phyloP scores from a whole-genome alignment of 2,329 filamentous ascomycete genomes.

The Alternaria gaisen region DNA sequence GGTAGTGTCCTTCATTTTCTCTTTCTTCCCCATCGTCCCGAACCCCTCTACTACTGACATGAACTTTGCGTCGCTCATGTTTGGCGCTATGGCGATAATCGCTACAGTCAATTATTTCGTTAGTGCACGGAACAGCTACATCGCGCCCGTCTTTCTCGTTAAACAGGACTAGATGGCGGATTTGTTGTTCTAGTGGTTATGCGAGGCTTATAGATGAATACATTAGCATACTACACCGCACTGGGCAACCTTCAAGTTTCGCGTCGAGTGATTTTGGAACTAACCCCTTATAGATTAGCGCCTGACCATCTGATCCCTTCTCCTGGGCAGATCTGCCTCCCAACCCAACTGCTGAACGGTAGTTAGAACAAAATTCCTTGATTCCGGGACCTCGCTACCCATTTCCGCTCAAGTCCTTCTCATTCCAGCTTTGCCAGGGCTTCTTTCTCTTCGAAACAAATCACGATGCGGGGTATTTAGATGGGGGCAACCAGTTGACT shows the following conservation, averaged over 20 bases:
- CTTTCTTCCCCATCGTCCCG: slow-evolving; percentile 53
- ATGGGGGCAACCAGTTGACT: neutral
- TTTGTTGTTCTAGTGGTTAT: neutral
- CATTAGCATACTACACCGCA: neutral
- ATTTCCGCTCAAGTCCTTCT: no score
- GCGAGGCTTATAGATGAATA: neutral
- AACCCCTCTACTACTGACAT: slow-evolving; percentile 44
- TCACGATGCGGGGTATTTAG: slow-evolving; percentile 14
- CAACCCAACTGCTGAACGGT: neutral
- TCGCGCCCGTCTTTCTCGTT: slow-evolving; percentile 23
- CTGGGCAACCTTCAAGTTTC: neutral
- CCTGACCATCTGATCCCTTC: neutral
- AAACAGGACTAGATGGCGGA: slow-evolving; percentile 14
- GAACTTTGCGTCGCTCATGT: slow-evolving; percentile 59
- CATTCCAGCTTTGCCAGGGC: neutral
- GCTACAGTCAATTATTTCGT: slow-evolving; percentile 26
- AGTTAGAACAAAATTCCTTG: neutral
- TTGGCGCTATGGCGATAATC: slow-evolving; percentile 35
- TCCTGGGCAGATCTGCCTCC: neutral
- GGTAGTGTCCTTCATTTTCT: slow-evolving; percentile 48
- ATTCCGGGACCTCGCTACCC: neutral
- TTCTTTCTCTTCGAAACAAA: neutral
- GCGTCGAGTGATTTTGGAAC: neutral
- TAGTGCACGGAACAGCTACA: slow-evolving; percentile 22
- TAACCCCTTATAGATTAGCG: neutral